These are phyloP conservation scores for Flueggea neowawraea DNA, from an alignment of 441 rosid species.

Conservation along the genomic window DNA sequence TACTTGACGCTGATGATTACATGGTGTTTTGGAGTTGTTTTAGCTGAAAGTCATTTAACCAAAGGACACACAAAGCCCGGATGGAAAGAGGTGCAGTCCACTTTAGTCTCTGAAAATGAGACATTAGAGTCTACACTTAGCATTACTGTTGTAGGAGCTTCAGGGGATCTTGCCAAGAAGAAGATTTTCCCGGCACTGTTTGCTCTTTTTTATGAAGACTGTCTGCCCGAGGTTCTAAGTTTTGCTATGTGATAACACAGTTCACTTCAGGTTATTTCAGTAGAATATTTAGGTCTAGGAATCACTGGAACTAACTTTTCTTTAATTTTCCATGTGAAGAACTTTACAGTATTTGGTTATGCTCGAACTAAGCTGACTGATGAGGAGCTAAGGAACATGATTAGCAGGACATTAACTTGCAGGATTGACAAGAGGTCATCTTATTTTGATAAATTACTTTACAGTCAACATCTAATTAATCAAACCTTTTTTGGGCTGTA, in stretches of 20 bases:
- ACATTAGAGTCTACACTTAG: constrained; percentile 50
- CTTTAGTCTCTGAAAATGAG: constrained; percentile 7
- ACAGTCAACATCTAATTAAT: no score
- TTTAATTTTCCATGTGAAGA: constrained; percentile 19
- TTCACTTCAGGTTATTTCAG: background rate
- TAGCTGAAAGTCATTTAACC: no score
- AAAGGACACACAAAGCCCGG: no score
- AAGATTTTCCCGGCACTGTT: constrained; percentile 95
- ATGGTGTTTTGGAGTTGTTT: no score
- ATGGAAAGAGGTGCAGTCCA: constrained; percentile 17
- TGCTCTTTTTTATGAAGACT: constrained; percentile 83
- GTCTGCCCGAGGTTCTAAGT: constrained; percentile 55
- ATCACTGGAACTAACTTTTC: no score
- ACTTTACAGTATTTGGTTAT: constrained; percentile 75
- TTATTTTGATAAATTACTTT: background rate
- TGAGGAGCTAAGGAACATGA: constrained; percentile 74
- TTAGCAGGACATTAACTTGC: constrained; percentile 82
- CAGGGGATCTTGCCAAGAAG: constrained; percentile 91
- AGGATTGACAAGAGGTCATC: constrained; percentile 81
- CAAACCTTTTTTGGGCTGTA: background rate
- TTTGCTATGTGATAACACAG: no score
- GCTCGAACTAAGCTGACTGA: constrained; percentile 70
- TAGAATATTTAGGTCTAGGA: no score
- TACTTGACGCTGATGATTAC: no score
- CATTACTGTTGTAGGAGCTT: constrained; percentile 93